Evolutionary conservation across 78 protist species (phyloP), one percentile per base, ranked within the genome.

Genomic region (Chrysochromulina parva): DNA sequence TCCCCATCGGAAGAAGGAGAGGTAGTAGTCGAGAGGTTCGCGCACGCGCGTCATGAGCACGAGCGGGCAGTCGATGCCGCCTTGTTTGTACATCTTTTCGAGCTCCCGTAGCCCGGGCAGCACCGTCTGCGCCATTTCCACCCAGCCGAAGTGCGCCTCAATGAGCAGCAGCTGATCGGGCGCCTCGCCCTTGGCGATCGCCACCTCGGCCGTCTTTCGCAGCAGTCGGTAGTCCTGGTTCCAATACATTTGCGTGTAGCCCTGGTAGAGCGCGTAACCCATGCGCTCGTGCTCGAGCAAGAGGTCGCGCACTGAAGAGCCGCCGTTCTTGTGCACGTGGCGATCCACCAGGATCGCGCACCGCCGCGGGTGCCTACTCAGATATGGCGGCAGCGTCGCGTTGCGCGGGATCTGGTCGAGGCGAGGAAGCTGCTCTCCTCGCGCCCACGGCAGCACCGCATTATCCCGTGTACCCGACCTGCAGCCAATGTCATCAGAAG

Each of bases 271-370:
- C n/a, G 62, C 59, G 19, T 26, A 53, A 47, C 86, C 62, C 48
- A 53, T 7, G 17, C 59, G 86, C 60, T 50, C 86, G 62, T 5
- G 20, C 57, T 78, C 57, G 13, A 53, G 62, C 19, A 78, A 53
- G 62, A 78, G 20, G 86, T 78, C 86, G 11, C 86, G 58, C 62
- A 78, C 24, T 10, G 62, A 53, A 47, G 86, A 50, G 86, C 86
- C 86, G 86, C 86, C 86, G n/a, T 53, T 78, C 60, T 78, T 78
- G 60, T 78, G 86, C 24, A 50, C 59, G 47, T 78, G 86, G 62
- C 86, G 86, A 62, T 78, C 86, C 62, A 78, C 47, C 22, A 78
- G 1, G 62, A 78, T 17, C 14, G 85, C 57, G 85, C 85, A 76
- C 24, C 55, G 82, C 58, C 17, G 14, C 11, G 19, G 50, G 26